These are phyloP conservation scores for Calendula officinalis DNA, from an alignment of 129 eudicot species.

Conservation along the genomic window DNA sequence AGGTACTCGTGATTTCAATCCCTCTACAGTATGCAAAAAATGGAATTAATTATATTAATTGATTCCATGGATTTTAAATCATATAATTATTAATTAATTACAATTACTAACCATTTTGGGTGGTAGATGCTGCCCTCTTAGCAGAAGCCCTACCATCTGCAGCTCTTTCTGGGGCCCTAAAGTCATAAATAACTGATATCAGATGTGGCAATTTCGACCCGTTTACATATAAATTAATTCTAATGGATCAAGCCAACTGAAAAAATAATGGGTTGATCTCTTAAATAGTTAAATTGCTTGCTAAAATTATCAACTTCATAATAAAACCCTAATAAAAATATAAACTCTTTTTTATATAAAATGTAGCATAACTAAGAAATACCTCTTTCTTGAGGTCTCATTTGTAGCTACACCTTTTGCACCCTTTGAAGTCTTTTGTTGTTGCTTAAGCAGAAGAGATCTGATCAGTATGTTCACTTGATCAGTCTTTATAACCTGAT, in stretches of 20 bases:
- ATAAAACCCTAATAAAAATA: too few species aligned
- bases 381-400: constrained; percentile 77
- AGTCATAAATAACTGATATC: not conserved
- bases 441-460: constrained; percentile 76
- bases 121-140: constrained; percentile 52
- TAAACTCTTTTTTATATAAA: too few species aligned
- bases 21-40: constrained; percentile 41
- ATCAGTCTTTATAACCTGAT: constrained; percentile 82
- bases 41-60: not conserved
- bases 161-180: constrained; percentile 70
- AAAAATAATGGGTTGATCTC: too few species aligned
- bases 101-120: constrained; percentile 54
- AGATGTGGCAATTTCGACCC: not conserved
- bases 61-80: not conserved
- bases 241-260: not conserved
- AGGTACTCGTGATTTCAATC: constrained; percentile 42
- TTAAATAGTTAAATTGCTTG: too few species aligned
- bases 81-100: not conserved
- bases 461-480: constrained; percentile 81
- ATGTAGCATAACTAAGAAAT: not conserved
- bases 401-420: not conserved
- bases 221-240: not conserved
- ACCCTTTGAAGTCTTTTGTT: constrained; percentile 61
- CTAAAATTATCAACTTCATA: too few species aligned
- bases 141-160: constrained; percentile 66